phyloP scores from a whole-genome alignment of 208 protist genomes.

The Leishmania tropica region DNA sequence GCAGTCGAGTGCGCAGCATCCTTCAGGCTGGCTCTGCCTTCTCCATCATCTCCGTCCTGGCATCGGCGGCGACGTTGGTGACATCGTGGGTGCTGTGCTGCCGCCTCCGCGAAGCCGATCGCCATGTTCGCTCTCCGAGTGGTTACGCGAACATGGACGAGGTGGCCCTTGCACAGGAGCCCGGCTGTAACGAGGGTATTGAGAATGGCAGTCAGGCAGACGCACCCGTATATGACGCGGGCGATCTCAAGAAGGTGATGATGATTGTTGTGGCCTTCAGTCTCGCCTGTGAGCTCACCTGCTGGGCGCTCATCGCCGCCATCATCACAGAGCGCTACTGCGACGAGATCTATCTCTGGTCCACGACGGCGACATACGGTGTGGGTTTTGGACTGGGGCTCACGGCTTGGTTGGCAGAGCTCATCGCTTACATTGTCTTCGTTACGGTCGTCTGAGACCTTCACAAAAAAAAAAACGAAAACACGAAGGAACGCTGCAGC shows the following conservation, averaged over 20 bases:
- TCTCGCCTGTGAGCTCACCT: constrained; percentile 62
- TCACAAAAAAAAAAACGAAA: background rate
- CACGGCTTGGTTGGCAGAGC: constrained; percentile 50
- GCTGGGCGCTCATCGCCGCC: constrained; percentile 55
- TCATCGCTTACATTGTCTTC: constrained; percentile 43
- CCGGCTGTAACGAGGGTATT: background rate
- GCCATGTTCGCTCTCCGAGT: constrained; percentile 6
- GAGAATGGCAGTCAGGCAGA: constrained; percentile 15
- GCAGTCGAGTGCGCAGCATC: constrained; percentile 19
- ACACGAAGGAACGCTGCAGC: background rate
- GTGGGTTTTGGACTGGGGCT: constrained; percentile 70
- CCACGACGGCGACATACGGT: constrained; percentile 48
- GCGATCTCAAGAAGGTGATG: constrained; percentile 50
- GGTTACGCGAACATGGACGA: constrained; percentile 25
- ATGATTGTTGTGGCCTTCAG: constrained; percentile 27
- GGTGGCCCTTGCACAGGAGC: background rate
- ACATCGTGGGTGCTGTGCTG: constrained; percentile 52
- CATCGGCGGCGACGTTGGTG: constrained; percentile 24
- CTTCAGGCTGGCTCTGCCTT: constrained; percentile 73
- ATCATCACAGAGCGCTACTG: constrained; percentile 41
- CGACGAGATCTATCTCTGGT: constrained; percentile 28
- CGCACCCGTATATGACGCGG: constrained; percentile 24
- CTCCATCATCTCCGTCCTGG: constrained; percentile 70
- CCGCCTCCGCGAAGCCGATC: constrained; percentile 30
- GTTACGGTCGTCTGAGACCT: constrained; percentile 26